A percentile compares a stretch with the other conserved stretches of the same genome.
Conservation (phyloP, 768 basidiomycete genomes). For the Boletus coccyginus region DNA sequence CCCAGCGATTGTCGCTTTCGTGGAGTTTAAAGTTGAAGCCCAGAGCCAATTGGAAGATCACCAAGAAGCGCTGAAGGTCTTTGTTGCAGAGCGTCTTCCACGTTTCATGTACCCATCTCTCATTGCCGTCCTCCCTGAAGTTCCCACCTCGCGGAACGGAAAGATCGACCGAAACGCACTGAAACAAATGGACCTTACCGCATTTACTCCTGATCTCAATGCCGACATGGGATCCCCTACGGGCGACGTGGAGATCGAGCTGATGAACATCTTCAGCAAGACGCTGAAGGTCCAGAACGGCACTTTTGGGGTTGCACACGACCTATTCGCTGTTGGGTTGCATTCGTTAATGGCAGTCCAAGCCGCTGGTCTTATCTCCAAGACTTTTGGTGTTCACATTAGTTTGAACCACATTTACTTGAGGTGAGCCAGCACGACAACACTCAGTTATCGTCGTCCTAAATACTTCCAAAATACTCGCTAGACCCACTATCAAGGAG, state of each 20-base stretch:
- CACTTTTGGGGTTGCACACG: conserved; percentile 26
- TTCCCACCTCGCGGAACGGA: conserved; percentile 26
- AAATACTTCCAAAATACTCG: neutral
- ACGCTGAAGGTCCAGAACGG: conserved; percentile 19
- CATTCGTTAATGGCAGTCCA: conserved; percentile 34
- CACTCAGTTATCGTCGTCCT: neutral
- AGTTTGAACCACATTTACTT: conserved; percentile 30
- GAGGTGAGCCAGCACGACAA: conserved; percentile 15
- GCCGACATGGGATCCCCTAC: conserved; percentile 24
- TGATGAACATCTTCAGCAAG: conserved; percentile 26
- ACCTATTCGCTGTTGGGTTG: conserved; percentile 29
- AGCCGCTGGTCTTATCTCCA: conserved; percentile 28
- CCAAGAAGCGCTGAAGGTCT: conserved; percentile 21
- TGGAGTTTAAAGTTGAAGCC: conserved; percentile 20
- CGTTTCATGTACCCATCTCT: conserved; percentile 33
- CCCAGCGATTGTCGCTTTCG: conserved; percentile 30
- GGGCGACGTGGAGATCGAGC: conserved; percentile 27
- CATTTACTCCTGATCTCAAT: conserved; percentile 20
- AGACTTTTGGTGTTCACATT: conserved; percentile 28
- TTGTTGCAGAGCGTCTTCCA: conserved; percentile 29
- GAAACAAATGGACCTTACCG: conserved; percentile 25
- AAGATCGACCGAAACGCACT: conserved; percentile 29
- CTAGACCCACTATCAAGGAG: conserved; percentile 28
- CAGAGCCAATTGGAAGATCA: conserved; percentile 18
- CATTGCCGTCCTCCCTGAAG: conserved; percentile 21